Evolutionary conservation across 768 basidiomycete species (phyloP), one percentile per base, ranked within the genome.

Genomic region (Trametes coccinea): DNA sequence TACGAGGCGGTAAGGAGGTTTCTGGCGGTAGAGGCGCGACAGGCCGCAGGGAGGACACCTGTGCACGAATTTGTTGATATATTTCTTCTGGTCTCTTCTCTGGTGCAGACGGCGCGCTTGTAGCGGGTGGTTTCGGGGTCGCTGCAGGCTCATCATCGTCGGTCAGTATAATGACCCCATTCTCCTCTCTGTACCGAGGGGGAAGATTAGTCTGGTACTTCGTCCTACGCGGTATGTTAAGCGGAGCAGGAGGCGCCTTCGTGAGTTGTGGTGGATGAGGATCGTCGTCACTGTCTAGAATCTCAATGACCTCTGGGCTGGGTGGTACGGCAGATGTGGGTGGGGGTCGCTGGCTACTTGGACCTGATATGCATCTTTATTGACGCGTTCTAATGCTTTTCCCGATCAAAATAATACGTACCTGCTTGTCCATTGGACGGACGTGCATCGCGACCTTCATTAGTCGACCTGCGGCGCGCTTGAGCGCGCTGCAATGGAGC

Each of bases 261-360:
- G 44, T 27, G 8, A 4, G 46, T 3, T 33, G 44, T 13, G 50
- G 34, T 3, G 44, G 37, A 6, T 37, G 17, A 3, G n/a, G 31
- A 9, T 63, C 56, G 33, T 63, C 56, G 33, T 55, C 56, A 30
- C 45, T 54, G 31, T 63, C 56, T 2, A 50, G 27, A 3, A 63
- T 63, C 41, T 63, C 62, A 30, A 63, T 62, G 13, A 62, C 46
- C 33, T 62, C 56, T 13, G 5, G 17, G 27, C 29, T 34, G 6
- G 56, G 29, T 4, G 52, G 49, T 10, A 17, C 44, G 14, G 17
- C 6, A 5, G 46, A 16, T 27, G 54, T 11, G 8, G 29, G 29
- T 7, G 16, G n/a, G 0, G 29, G 52, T 5, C 37, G 53, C 3
- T 33, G 37, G 8, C 29, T 41, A 9, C 17, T 56, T 9, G 31